Evolutionary conservation across 2,329 filamentous ascomycete genomes (phyloP).

Genomic region (Fusarium sp.): DNA sequence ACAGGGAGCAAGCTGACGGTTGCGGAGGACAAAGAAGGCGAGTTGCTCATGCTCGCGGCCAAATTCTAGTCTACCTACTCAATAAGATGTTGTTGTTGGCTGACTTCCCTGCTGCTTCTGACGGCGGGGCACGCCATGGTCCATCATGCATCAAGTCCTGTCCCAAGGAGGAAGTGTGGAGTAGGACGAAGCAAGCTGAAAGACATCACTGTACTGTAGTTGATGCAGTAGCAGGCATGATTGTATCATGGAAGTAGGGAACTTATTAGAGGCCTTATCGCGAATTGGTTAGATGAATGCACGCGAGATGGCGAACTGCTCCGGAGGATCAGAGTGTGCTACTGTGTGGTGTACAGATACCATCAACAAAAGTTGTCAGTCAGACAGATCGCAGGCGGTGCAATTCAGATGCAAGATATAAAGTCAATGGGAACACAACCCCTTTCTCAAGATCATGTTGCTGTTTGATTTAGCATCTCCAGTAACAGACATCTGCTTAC

Average conservation of each 20-base stretch:
- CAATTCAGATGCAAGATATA: slow-evolving; percentile 49
- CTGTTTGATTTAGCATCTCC: slow-evolving; percentile 1
- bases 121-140: slow-evolving; percentile 37
- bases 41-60: slow-evolving; percentile 28
- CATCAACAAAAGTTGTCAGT: slow-evolving; percentile 30
- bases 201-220: slow-evolving; percentile 22
- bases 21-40: slow-evolving; percentile 36
- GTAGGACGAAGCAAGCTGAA: slow-evolving; percentile 47
- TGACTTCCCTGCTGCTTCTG: slow-evolving; percentile 27
- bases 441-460: slow-evolving; percentile 15
- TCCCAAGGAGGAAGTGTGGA: slow-evolving; percentile 47
- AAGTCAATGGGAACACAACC: slow-evolving; percentile 43
- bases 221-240: not conserved
- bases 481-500: slow-evolving; percentile 15
- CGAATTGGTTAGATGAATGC: slow-evolving; percentile 26
- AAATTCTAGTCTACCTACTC: slow-evolving; percentile 27
- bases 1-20: slow-evolving; percentile 31
- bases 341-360: slow-evolving; percentile 14
- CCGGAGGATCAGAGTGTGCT: slow-evolving; percentile 20
- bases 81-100: slow-evolving; percentile 28
- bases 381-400: slow-evolving; percentile 49
- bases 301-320: slow-evolving; percentile 32
- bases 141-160: slow-evolving; percentile 22
- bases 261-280: slow-evolving; percentile 23
- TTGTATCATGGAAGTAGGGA: slow-evolving; percentile 22